Evolutionary conservation across 129 eudicot genomes (phyloP).

Genomic region (Tagetes patula): DNA sequence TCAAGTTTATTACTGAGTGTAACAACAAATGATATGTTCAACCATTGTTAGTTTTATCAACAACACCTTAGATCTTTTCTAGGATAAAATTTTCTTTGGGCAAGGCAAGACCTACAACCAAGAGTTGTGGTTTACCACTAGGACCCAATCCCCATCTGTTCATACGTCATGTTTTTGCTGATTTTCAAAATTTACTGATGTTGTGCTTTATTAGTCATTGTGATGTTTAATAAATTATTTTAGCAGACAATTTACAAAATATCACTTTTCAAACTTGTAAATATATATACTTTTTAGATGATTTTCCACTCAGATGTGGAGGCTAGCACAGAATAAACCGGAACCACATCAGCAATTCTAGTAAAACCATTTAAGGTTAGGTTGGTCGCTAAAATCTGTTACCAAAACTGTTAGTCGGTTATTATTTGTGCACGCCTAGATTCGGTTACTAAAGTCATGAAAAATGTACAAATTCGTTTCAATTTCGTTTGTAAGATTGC

Average conservation of each 20-base stretch:
- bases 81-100: no score
- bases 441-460: not conserved
- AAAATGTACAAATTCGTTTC: not conserved
- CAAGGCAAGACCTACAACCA: no score
- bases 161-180: not conserved
- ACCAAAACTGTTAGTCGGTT: not conserved
- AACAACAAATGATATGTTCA: not conserved
- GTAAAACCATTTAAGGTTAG: not conserved
- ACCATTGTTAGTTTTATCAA: no score
- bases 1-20: not conserved
- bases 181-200: not conserved
- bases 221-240: no score
- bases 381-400: not conserved
- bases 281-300: not conserved
- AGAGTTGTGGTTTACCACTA: no score
- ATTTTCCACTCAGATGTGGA: not conserved
- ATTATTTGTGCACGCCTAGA: not conserved
- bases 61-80: no score
- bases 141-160: no score
- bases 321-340: not conserved
- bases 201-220: not conserved
- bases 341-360: not conserved
- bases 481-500: not conserved
- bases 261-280: no score
- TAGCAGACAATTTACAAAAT: no score